These are phyloP conservation scores for Xylaria multiplex DNA, from an alignment of 2,329 filamentous ascomycete species.

Conservation along the genomic window DNA sequence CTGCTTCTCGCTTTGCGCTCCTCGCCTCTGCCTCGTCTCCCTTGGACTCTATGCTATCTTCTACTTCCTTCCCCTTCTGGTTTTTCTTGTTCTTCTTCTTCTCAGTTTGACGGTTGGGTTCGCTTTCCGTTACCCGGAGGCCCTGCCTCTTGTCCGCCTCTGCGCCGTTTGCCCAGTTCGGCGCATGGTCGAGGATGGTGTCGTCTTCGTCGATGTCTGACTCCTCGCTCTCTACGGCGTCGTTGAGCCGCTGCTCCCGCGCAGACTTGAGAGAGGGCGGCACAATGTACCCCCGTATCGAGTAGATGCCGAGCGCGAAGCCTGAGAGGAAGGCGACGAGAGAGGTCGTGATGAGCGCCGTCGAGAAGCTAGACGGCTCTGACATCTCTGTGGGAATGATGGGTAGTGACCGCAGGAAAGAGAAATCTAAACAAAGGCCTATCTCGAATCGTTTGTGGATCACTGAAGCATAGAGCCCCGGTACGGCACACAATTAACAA, in stretches of 20 bases:
- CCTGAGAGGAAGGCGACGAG: conserved; percentile 79
- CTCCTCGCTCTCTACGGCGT: conserved; percentile 75
- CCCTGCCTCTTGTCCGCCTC: conserved; percentile 70
- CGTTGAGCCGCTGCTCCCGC: conserved; percentile 64
- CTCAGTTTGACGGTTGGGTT: conserved; percentile 32
- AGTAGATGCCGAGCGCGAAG: conserved; percentile 83
- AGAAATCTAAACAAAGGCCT: not conserved
- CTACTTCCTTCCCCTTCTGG: conserved; percentile 50
- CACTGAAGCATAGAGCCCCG: no score
- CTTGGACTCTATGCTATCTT: not conserved
- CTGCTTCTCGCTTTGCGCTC: conserved; percentile 29
- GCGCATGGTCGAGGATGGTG: conserved; percentile 70
- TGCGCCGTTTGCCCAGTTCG: conserved; percentile 72
- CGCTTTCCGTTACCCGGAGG: conserved; percentile 50
- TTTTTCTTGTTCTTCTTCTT: conserved; percentile 39
- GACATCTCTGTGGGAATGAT: conserved; percentile 20
- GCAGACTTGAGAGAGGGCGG: conserved; percentile 66
- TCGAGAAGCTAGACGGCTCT: conserved; percentile 45
- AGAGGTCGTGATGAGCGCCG: conserved; percentile 74
- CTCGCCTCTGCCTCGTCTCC: conserved; percentile 10
- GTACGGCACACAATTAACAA: not conserved
- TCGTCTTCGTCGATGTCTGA: conserved; percentile 73
- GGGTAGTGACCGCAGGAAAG: not conserved
- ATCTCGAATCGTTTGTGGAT: not conserved
- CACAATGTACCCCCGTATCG: conserved; percentile 68